These are phyloP conservation scores for Phytophthora nicotianae DNA, from an alignment of 352 stramenopile species.

Conservation along the genomic window DNA sequence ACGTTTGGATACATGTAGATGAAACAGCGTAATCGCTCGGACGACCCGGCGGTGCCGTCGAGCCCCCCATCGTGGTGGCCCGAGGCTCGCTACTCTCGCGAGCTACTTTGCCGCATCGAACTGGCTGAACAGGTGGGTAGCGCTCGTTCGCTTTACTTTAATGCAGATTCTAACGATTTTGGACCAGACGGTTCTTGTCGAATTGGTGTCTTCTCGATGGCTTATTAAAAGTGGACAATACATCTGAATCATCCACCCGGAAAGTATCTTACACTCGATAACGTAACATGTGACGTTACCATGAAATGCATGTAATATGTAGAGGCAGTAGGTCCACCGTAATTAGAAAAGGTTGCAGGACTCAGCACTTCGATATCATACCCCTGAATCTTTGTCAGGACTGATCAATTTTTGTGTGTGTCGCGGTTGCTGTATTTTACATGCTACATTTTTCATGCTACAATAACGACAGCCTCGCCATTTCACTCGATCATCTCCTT, in stretches of 20 bases:
- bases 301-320: no score
- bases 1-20: constrained; percentile 21
- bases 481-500: no score
- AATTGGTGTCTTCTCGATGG: not conserved
- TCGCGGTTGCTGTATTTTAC: no score
- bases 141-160: not conserved
- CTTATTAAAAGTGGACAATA: not conserved
- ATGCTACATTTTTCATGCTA: no score
- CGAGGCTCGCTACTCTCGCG: constrained; percentile 42
- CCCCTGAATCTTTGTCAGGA: no score
- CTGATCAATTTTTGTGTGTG: no score
- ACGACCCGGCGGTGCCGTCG: not conserved
- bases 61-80: constrained; percentile 64
- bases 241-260: not conserved
- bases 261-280: not conserved
- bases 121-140: constrained; percentile 44
- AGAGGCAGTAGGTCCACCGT: no score
- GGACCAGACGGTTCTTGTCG: not conserved
- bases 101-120: constrained; percentile 43
- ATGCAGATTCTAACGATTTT: not conserved
- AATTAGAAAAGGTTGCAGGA: no score
- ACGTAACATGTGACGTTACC: not conserved
- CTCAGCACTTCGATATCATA: no score
- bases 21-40: constrained; percentile 36
- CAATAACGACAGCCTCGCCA: no score